phyloP scores from a whole-genome alignment of 805 yeast genomes.

The Spathaspora arborariae region DNA sequence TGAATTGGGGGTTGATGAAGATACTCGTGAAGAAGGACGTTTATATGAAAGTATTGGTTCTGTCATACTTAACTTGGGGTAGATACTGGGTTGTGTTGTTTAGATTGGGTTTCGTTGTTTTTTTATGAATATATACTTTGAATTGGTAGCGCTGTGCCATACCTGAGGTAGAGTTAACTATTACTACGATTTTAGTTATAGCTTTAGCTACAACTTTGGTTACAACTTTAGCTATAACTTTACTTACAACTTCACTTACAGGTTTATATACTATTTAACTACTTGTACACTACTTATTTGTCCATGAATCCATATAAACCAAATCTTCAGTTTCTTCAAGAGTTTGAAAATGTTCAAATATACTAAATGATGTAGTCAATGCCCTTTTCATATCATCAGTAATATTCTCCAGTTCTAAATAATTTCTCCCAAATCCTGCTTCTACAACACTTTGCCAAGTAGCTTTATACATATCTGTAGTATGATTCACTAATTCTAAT shows the following conservation, averaged over 20 bases:
- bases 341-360: constrained; percentile 27
- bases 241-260: no score
- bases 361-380: constrained; percentile 5
- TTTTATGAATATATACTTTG: no score
- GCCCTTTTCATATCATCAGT: neutral
- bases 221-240: no score
- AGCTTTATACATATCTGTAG: constrained; percentile 66
- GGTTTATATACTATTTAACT: no score
- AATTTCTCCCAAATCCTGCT: constrained; percentile 50
- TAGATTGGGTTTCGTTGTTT: no score
- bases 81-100: no score
- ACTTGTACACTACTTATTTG: constrained; percentile 9
- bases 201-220: no score
- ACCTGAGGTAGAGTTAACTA: no score
- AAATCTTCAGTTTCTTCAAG: constrained; percentile 28
- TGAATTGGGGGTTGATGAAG: constrained; percentile 1
- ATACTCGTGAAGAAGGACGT: neutral
- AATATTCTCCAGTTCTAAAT: constrained; percentile 14
- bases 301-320: constrained; percentile 34
- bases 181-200: no score
- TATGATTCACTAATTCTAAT: constrained; percentile 55
- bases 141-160: no score
- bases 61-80: neutral
- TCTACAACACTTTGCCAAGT: constrained; percentile 80
- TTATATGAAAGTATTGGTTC: constrained; percentile 1